phyloP scores from a whole-genome alignment of 306 rosid species.

The Oxytropis ochrocephala region DNA sequence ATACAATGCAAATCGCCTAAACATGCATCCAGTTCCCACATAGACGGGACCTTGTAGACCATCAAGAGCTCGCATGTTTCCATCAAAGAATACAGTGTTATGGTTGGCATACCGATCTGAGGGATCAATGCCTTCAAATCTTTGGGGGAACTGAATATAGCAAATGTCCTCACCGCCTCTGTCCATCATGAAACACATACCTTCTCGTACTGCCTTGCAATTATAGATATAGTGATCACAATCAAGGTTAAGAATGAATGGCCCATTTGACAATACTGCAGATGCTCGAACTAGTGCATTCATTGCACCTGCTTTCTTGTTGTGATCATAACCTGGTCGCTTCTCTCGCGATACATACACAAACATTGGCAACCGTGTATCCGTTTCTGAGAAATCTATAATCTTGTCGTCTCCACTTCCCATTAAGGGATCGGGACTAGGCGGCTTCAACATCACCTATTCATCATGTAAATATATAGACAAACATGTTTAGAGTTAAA shows the following conservation, averaged over 20 bases:
- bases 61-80: slow-evolving; percentile 56
- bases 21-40: slow-evolving; percentile 91
- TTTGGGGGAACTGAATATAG: slow-evolving; percentile 51
- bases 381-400: slow-evolving; percentile 37
- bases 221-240: slow-evolving; percentile 50
- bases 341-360: slow-evolving; percentile 49
- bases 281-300: slow-evolving; percentile 51
- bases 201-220: slow-evolving; percentile 44
- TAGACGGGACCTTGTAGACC: slow-evolving; percentile 75
- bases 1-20: slow-evolving; percentile 69
- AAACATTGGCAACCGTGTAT: slow-evolving; percentile 41
- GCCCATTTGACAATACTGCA: slow-evolving; percentile 43
- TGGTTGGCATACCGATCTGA: slow-evolving; percentile 56
- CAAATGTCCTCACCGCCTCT: slow-evolving; percentile 48
- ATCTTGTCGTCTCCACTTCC: slow-evolving; percentile 32
- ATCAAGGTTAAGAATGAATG: slow-evolving; percentile 54
- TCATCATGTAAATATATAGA: not conserved
- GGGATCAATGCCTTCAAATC: slow-evolving; percentile 57
- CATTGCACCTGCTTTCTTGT: slow-evolving; percentile 59
- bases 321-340: slow-evolving; percentile 50
- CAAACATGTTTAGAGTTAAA: not conserved
- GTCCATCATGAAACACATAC: slow-evolving; percentile 60
- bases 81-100: slow-evolving; percentile 50
- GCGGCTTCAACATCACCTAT: slow-evolving; percentile 48
- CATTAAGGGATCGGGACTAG: slow-evolving; percentile 35